Evolutionary conservation across 371 early-diverging fungal species (phyloP), one percentile per base, ranked within the genome.

Genomic region (Mucor racemosus): DNA sequence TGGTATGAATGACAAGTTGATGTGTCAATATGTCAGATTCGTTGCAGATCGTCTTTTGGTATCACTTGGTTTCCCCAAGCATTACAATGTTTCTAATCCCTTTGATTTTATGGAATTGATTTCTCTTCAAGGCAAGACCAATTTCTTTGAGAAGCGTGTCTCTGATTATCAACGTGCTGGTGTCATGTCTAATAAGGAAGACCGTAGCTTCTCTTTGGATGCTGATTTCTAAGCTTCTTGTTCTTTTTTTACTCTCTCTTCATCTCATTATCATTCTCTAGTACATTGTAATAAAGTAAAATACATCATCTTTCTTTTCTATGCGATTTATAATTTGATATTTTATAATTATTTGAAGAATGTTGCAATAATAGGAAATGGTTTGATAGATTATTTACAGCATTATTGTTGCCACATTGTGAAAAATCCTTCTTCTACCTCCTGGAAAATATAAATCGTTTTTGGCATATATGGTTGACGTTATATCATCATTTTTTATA

Each of bases 81-180:
- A 88, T 67, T 99, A 94, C 88, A 88, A 93, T 50, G 88, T 86
- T 4, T 82, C 89, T 73, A 99, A 99, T 77, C 99, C 99, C 48
- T 99, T 99, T 71, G 99, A 99, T 78, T 99, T 99, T 74, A 99
- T 99, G 99, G 99, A 99, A 76, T 79, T 99, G 84, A 99, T 99
- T 78, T 96, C 96, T 31, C 84, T 99, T 68, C 96, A 97, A 81
- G 99, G 99, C 74, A 99, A 99, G 87, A 98, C 99, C 60, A 99
- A 99, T 87, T 99, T 99, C 85, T 99, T 99, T 72, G 99, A 99
- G 84, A 99, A 99, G 90, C 92, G 92, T 68, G 99, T 99, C 35
- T 94, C 96, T 9, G 99, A 99, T 73, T 99, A 99, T 80, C 98
- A 99, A 76, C 97, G 97, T 84, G 91, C 97, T 66, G 96, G 96